These are phyloP conservation scores for Lycium barbarum DNA, from an alignment of 257 asterid species.

Conservation along the genomic window DNA sequence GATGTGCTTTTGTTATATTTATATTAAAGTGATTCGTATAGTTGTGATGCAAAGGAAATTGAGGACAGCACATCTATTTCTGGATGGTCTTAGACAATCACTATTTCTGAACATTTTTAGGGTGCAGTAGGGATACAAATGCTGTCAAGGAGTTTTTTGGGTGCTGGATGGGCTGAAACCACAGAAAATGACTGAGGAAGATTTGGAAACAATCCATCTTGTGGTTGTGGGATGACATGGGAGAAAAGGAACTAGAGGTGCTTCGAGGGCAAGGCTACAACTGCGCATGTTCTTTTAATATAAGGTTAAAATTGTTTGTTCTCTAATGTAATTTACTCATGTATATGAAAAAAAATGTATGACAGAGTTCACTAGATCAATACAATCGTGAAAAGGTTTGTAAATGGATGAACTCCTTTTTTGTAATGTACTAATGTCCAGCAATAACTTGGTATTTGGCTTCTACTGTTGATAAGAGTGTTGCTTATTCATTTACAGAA, in stretches of 20 bases:
- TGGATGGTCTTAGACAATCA: background rate
- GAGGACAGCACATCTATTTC: background rate
- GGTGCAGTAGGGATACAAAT: background rate
- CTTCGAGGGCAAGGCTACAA: background rate
- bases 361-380: background rate
- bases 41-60: background rate
- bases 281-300: background rate
- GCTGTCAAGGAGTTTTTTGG: background rate
- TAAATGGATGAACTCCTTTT: background rate
- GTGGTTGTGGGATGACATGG: background rate
- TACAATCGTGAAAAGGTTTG: background rate
- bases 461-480: background rate
- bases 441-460: background rate
- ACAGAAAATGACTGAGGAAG: background rate
- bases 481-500: background rate
- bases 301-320: background rate
- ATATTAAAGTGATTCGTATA: too few species aligned
- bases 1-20: background rate
- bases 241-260: background rate
- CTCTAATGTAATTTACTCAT: background rate
- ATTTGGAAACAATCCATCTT: background rate
- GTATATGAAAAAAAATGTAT: background rate
- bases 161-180: background rate
- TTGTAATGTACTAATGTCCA: background rate
- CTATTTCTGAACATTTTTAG: background rate